Evolutionary conservation across 2,329 filamentous ascomycete genomes (phyloP).

Genomic region (Myriosclerotinia duriaeana): DNA sequence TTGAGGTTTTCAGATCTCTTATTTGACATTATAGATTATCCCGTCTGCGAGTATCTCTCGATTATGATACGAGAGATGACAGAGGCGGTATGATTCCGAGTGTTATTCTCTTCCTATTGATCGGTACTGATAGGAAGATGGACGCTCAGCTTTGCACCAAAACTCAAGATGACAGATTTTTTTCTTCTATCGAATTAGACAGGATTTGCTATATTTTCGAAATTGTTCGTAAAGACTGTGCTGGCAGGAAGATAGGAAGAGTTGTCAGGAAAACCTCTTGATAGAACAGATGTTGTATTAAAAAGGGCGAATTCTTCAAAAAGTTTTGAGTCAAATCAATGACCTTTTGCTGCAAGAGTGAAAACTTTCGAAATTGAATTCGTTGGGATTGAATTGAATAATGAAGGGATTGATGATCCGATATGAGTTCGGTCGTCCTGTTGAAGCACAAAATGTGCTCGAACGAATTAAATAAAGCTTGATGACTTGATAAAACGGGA

Average conservation of each 20-base stretch:
- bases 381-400: conserved; percentile 34
- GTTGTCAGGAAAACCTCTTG: conserved; percentile 9
- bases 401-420: conserved; percentile 34
- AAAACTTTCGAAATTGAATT: conserved; percentile 14
- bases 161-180: conserved; percentile 1
- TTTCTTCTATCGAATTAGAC: not conserved
- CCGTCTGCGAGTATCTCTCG: conserved; percentile 35
- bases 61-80: conserved; percentile 37
- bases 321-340: conserved; percentile 30
- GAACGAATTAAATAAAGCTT: conserved; percentile 19
- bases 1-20: conserved; percentile 83
- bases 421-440: conserved; percentile 38
- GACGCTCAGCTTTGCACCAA: conserved; percentile 11
- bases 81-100: conserved; percentile 33
- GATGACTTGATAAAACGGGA: conserved; percentile 3
- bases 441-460: conserved; percentile 32
- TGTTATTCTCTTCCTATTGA: conserved; percentile 28
- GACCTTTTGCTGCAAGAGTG: conserved; percentile 22
- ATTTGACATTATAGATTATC: conserved; percentile 88
- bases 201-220: not conserved
- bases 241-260: conserved; percentile 23
- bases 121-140: conserved; percentile 25
- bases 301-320: conserved; percentile 30
- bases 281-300: conserved; percentile 32
- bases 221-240: conserved; percentile 29